A percentile compares a stretch with the other conserved stretches of the same genome.
Evolutionary conservation across 495 filamentous ascomycete species (phyloP).

Genomic region (Penicillium coprophilum): DNA sequence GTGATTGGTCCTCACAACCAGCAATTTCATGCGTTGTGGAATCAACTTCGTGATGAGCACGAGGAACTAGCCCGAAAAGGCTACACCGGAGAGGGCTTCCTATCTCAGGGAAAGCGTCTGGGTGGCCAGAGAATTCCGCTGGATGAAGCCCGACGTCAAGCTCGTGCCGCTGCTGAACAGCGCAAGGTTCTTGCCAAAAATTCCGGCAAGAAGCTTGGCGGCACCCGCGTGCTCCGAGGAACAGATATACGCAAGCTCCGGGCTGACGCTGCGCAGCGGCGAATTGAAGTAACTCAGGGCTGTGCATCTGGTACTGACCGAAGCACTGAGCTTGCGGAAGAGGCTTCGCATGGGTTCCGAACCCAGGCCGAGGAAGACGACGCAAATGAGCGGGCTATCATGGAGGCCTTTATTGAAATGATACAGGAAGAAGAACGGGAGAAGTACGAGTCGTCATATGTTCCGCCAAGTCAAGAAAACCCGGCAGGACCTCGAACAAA

Average conservation of each 20-base stretch:
- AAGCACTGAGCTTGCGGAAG: constrained; percentile 59
- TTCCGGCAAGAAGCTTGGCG: constrained; percentile 75
- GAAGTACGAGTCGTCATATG: constrained; percentile 64
- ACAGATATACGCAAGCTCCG: constrained; percentile 75
- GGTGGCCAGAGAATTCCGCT: constrained; percentile 66
- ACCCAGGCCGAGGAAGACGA: constrained; percentile 88
- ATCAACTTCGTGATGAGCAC: constrained; percentile 84
- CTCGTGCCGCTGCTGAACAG: constrained; percentile 74
- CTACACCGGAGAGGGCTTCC: constrained; percentile 90
- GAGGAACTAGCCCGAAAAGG: constrained; percentile 72
- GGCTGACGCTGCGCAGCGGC: constrained; percentile 67
- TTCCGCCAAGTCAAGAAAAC: constrained; percentile 61
- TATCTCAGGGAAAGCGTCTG: constrained; percentile 69
- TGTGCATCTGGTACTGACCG: constrained; percentile 71
- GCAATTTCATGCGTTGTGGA: constrained; percentile 81
- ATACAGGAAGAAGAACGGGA: constrained; percentile 80
- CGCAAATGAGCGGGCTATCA: constrained; percentile 86
- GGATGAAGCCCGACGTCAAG: constrained; percentile 74
- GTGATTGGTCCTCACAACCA: constrained; percentile 78
- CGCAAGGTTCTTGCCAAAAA: constrained; percentile 57
- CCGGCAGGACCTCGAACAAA: constrained; percentile 53
- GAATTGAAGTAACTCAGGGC: constrained; percentile 65
- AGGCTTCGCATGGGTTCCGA: constrained; percentile 71
- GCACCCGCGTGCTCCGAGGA: constrained; percentile 58
- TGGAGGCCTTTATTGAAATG: constrained; percentile 82